Base-by-base conservation (phyloP, 768 basidiomycete genomes). In the Mycena rebaudengoi region DNA sequence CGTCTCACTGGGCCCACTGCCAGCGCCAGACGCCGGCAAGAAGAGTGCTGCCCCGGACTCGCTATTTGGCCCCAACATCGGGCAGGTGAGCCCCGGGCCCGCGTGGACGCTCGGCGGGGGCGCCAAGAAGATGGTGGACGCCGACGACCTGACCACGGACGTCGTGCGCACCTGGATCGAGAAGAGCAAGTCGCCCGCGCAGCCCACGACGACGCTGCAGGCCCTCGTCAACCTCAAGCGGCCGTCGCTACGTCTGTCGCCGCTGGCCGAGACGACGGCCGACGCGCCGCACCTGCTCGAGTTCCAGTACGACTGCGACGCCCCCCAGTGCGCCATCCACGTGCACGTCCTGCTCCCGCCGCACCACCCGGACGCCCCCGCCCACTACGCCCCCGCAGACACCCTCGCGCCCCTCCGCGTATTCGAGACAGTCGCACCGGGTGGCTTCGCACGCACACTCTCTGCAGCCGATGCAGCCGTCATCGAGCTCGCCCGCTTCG, bases 151-250 rank as follows among this genome's bases (percentile, higher is more conserved):
- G 41, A 92, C 94, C 0, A 88, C 91, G 0, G 92, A 96, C 30
- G 82, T 92, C 43, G 90, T 98, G 66, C 89, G 86, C 71, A 76
- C 77, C 11, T 98, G 96, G 96, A 86, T 97, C 18, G 88, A 89
- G 62, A 95, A 90, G 81, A 90, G 87, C 78, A 95, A 94, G 80
- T 88, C 39, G 18, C 52, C 12, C 29, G 59, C 57, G 51, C 60
- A 28, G 18, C 88, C 95, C 0, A 97, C 96, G 0, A 98, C 96
- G 0, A 97, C 96, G 2, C 82, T 98, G 0, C 96, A 98, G 78
- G 96, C 96, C 0, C 84, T 96, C 32, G 95, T 98, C 66, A 98
- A 98, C 73, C 88, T 98, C 69, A 97, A 96, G 73, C 87, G 96
- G 5, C 96, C 96, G 1, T 89, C 94, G 1, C 83, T 98, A 32